These are phyloP conservation scores for Whalleya microplaca DNA, from an alignment of 2,329 filamentous ascomycete species.

Conservation along the genomic window DNA sequence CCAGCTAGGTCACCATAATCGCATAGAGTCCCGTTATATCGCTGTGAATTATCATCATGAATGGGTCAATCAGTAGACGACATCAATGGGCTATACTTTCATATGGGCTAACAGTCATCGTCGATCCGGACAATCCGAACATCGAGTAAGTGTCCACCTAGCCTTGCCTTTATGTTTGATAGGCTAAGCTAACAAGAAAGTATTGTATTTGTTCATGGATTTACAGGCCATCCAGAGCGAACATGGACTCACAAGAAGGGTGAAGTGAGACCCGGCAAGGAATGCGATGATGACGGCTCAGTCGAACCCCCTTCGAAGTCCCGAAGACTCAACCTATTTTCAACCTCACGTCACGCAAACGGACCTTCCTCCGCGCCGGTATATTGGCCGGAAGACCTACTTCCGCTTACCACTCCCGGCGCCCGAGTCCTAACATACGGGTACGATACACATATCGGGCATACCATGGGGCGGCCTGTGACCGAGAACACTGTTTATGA, in stretches of 20 bases:
- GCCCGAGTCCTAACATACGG: slow-evolving; percentile 36
- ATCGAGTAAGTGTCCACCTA: not conserved
- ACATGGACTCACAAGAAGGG: slow-evolving; percentile 24
- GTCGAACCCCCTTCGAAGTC: slow-evolving; percentile 4
- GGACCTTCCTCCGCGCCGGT: not conserved
- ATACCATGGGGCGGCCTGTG: slow-evolving; percentile 25
- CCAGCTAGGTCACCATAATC: too few species aligned
- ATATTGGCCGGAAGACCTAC: slow-evolving; percentile 33
- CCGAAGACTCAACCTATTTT: slow-evolving; percentile 4
- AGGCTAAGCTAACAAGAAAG: not conserved
- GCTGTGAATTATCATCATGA: not conserved
- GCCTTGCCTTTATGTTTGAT: not conserved
- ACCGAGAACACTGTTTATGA: slow-evolving; percentile 38
- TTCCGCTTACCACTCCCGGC: slow-evolving; percentile 24
- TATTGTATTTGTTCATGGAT: slow-evolving; percentile 30
- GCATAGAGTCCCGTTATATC: not conserved
- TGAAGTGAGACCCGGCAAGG: not conserved
- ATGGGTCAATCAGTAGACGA: not conserved
- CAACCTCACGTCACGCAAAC: not conserved
- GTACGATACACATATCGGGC: slow-evolving; percentile 36
- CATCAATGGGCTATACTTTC: not conserved
- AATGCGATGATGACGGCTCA: not conserved
- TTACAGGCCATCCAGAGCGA: slow-evolving; percentile 29
- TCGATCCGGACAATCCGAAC: not conserved
- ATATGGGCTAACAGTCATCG: not conserved